phyloP scores from a whole-genome alignment of 2,329 filamentous ascomycete species.

The Teratosphaeria destructans region DNA sequence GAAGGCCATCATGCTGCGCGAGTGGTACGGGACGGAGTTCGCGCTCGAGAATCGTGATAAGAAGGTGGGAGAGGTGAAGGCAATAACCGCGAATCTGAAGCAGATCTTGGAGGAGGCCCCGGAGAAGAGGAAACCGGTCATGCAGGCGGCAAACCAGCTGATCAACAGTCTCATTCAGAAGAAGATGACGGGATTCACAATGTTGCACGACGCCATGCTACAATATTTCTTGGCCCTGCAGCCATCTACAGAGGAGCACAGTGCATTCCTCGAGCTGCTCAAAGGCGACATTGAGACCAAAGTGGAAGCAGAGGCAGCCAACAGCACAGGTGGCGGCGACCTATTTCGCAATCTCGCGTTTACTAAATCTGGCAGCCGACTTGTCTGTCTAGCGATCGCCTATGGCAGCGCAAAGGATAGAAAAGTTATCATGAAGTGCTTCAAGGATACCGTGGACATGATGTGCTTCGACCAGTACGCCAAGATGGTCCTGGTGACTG shows the following conservation, averaged over 20 bases:
- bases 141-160: constrained; percentile 74
- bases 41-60: constrained; percentile 57
- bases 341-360: constrained; percentile 92
- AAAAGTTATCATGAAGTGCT: constrained; percentile 76
- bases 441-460: constrained; percentile 77
- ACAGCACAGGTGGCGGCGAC: constrained; percentile 53
- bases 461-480: constrained; percentile 74
- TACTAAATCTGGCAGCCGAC: constrained; percentile 73
- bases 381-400: constrained; percentile 73
- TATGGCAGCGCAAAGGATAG: constrained; percentile 85
- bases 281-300: constrained; percentile 75
- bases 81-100: constrained; percentile 57
- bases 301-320: constrained; percentile 12
- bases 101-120: constrained; percentile 66
- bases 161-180: constrained; percentile 93
- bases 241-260: constrained; percentile 67
- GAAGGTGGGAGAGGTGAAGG: constrained; percentile 6
- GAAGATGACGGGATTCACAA: constrained; percentile 91
- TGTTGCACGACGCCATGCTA: constrained; percentile 96
- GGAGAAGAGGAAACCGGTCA: constrained; percentile 77
- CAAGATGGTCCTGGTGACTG: constrained; percentile 71
- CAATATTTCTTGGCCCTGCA: constrained; percentile 84
- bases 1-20: constrained; percentile 72
- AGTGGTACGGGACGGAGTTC: constrained; percentile 96
- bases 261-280: constrained; percentile 78